Evolutionary conservation across 108 stramenopile species (phyloP), one percentile per base, ranked within the genome.

Genomic region (Hondaea fermentalgiana): DNA sequence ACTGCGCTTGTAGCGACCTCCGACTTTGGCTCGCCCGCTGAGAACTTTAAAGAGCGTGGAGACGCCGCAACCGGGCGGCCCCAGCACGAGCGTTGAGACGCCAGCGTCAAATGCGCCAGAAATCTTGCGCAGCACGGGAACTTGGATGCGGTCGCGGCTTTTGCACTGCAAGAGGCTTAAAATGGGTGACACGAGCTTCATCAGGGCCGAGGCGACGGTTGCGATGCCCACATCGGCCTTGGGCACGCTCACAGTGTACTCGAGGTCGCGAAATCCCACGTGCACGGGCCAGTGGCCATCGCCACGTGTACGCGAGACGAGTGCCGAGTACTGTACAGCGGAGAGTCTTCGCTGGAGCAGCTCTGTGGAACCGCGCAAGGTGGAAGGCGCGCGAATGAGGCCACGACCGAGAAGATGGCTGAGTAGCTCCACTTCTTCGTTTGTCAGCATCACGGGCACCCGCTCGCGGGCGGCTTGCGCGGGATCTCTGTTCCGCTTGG

Each of bases 11-110:
- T 57, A 21, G 8, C 25, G 60, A 21, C 45, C 19, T 58, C 43
- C 16, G 19, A 21, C 44, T 28, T 88, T 35, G 25, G 43, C 28
- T 8, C 87, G 43, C 3, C 16, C 29, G 42, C 55, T 21, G 23
- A 42, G 58, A 6, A 45, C 59, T 4, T 83, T 83, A 23, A 88
- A 88, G 17, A 88, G 60, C n/a, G 76, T 53, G 10, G 76, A 25
- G 12, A 83, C 76, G n/a, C 76, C 76, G 51, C 76, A 83, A 16
- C 76, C 76, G 51, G 76, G 76, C n/a, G 76, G 76, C 16, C 76
- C 76, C 45, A 83, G 76, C n/a, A 83, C 49, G 3, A 83, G 76
- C 10, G 76, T 83, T 2, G 76, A 23, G 0, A 53, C 23, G n/a
- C 76, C 76, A 6, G 76, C 45, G 17, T 53, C 49, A 23, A 83